Base-by-base conservation (phyloP, 2,329 filamentous ascomycete species). In the Fusarium sp. region DNA sequence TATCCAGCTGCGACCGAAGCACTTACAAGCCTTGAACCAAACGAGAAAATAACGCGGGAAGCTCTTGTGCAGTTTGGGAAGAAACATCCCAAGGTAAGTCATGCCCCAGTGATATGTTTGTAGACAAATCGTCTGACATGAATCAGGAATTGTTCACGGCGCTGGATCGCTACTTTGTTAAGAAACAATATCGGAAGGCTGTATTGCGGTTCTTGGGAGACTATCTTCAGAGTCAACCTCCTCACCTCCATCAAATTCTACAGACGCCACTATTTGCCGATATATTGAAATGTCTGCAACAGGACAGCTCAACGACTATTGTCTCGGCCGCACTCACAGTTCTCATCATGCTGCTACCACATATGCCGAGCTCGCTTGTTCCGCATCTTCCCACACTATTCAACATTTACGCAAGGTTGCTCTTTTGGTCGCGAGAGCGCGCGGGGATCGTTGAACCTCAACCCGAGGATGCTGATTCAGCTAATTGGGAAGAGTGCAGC, bases 261-360 rank as follows among this genome's bases (percentile, higher is more conserved):
- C 86, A 94, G 69, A 94, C 92, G 2, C 86, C 89, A 0, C 82
- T 96, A 2, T 91, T 96, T 69, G 85, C 87, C 60, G 89, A 91
- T 75, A 82, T 96, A 21, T 81, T 95, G 53, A 89, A 87, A 73
- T 94, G 92, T 67, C 83, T 96, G 3, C 91, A 94, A 78, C 87
- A 87, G 56, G 93, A 96, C 77, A 92, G 91, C 2, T 94, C 92
- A 1, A 93, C 92, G 0, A 90, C 91, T 1, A 88, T 92, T 5
- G 85, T 95, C n/a, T 92, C 92, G 2, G 82, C 94, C 43, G 91
- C 92, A 2, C 81, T 96, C 53, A 92, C 91, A 6, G 88, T 89
- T 9, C 80, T 96, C 61, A 91, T 93, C 69, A 96, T 96, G 93
- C 88, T 95, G 28, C 79, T 96, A 50, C 93, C 93, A 3, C 92